Percentiles rank a stretch among this genome's conserved stretches.
phyloP scores from a whole-genome alignment of 768 basidiomycete genomes.

The Boletellus ananiceps region DNA sequence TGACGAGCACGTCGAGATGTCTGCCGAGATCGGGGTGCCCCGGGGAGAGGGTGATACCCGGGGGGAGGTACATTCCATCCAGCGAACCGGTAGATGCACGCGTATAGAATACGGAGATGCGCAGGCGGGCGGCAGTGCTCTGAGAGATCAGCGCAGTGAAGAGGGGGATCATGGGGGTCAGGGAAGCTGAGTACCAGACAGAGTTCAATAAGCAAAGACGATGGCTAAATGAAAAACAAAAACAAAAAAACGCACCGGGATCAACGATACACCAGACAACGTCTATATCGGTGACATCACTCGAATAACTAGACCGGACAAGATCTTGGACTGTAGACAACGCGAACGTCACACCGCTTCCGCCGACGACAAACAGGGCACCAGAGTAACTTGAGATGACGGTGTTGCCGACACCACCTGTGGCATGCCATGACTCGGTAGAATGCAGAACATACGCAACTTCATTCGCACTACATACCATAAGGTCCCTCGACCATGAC shows the following conservation, averaged over 20 bases:
- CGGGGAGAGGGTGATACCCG: conserved; percentile 41
- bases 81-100: conserved; percentile 32
- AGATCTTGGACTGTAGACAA: conserved; percentile 63
- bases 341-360: conserved; percentile 72
- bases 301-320: conserved; percentile 43
- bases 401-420: conserved; percentile 58
- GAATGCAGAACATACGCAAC: background rate
- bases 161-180: conserved; percentile 46
- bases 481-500: conserved; percentile 56
- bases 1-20: conserved; percentile 43
- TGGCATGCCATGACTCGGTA: background rate
- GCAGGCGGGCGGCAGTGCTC: conserved; percentile 40
- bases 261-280: conserved; percentile 68
- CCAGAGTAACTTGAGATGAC: conserved; percentile 63
- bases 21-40: conserved; percentile 50
- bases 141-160: conserved; percentile 45
- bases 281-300: conserved; percentile 55
- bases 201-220: background rate
- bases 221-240: background rate
- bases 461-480: conserved; percentile 28
- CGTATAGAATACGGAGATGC: conserved; percentile 55
- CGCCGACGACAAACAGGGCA: conserved; percentile 65
- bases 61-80: conserved; percentile 31
- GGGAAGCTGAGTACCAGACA: conserved; percentile 30
- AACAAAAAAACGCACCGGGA: conserved; percentile 35